Evolutionary conservation across 2,329 filamentous ascomycete genomes (phyloP).

Genomic region (Stachybotrys elegans): DNA sequence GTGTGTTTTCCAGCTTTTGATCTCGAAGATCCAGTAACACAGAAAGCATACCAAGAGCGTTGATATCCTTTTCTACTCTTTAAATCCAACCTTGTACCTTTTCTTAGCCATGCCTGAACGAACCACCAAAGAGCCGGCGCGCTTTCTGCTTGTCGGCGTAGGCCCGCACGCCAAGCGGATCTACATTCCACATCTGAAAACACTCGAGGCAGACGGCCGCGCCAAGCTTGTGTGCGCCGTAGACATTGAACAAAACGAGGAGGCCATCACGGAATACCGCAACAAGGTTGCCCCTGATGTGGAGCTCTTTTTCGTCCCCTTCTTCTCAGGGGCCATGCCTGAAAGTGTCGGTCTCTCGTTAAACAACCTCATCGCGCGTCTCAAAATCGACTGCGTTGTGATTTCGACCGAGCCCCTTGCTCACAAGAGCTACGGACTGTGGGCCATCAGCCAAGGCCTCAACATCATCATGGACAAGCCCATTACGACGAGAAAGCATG

Average conservation of each 20-base stretch:
- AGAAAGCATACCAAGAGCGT: no score
- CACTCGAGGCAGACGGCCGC: not conserved
- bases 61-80: not conserved
- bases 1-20: not conserved
- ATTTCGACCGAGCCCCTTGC: slow-evolving; percentile 4
- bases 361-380: not conserved
- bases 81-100: not conserved
- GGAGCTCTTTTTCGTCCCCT: slow-evolving; percentile 3
- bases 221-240: not conserved
- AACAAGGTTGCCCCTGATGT: not conserved
- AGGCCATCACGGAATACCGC: not conserved
- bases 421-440: slow-evolving; percentile 7
- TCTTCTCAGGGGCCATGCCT: slow-evolving; percentile 2
- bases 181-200: not conserved
- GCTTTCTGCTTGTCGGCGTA: not conserved
- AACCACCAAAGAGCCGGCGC: not conserved
- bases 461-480: slow-evolving; percentile 9
- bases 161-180: not conserved
- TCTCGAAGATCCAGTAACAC: not conserved
- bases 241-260: not conserved
- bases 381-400: slow-evolving; percentile 2
- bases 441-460: slow-evolving; percentile 4
- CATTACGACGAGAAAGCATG: slow-evolving; percentile 4
- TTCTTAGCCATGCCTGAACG: not conserved
- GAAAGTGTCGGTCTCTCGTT: not conserved